Conservation (phyloP, 495 filamentous ascomycete genomes). For the Penicillium daleae region DNA sequence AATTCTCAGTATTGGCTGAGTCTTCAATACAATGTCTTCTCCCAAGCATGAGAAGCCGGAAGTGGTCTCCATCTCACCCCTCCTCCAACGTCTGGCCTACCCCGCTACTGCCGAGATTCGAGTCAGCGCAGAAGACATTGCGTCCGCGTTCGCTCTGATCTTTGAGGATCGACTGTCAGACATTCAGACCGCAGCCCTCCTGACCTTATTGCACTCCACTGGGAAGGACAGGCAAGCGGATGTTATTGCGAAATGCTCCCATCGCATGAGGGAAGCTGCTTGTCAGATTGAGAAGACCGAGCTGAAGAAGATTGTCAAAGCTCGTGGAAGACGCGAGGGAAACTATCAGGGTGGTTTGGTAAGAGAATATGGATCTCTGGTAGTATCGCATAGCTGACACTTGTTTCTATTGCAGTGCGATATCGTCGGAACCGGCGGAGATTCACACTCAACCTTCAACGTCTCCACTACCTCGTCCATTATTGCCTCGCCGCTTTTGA, state of each 20-base stretch:
- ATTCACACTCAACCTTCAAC: slow-evolving; percentile 97
- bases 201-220: slow-evolving; percentile 89
- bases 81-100: slow-evolving; percentile 78
- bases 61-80: slow-evolving; percentile 73
- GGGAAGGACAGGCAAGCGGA: slow-evolving; percentile 74
- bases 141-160: slow-evolving; percentile 81
- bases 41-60: slow-evolving; percentile 34
- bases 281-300: slow-evolving; percentile 63
- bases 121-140: slow-evolving; percentile 79
- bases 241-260: slow-evolving; percentile 77
- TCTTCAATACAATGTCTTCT: slow-evolving; percentile 22
- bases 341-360: slow-evolving; percentile 73
- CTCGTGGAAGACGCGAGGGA: slow-evolving; percentile 62
- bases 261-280: slow-evolving; percentile 71
- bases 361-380: slow-evolving; percentile 24
- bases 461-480: slow-evolving; percentile 94
- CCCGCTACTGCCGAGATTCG: slow-evolving; percentile 55
- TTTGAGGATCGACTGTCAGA: slow-evolving; percentile 83
- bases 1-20: neutral
- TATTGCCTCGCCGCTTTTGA: slow-evolving; percentile 77
- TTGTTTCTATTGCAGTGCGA: slow-evolving; percentile 66
- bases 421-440: slow-evolving; percentile 97
- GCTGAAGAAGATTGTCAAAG: slow-evolving; percentile 60
- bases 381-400: slow-evolving; percentile 3
- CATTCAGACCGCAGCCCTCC: slow-evolving; percentile 79